Conservation (phyloP, 2,329 filamentous ascomycete genomes). For the Aureobasidium sp. region DNA sequence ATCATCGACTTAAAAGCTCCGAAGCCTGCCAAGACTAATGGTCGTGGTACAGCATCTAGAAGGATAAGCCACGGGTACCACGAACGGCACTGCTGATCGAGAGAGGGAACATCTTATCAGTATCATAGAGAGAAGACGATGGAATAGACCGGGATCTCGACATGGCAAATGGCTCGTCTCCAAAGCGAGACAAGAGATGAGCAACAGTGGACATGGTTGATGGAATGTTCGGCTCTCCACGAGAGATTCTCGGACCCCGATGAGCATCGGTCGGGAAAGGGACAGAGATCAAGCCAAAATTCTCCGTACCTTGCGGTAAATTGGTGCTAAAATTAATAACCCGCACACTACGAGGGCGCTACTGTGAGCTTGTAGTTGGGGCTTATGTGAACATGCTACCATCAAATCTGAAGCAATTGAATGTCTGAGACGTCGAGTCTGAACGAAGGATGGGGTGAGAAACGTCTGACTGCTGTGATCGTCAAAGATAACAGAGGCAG, state of each 20-base stretch:
- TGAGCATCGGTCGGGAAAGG: slow-evolving; percentile 4
- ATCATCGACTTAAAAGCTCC: slow-evolving; percentile 7
- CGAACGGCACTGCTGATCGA: not conserved
- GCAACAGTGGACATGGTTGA: not conserved
- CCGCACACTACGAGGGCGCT: slow-evolving; percentile 10
- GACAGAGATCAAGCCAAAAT: slow-evolving; percentile 11
- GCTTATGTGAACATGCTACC: slow-evolving; percentile 14
- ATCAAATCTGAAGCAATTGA: slow-evolving; percentile 15
- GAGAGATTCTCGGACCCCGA: slow-evolving; percentile 10
- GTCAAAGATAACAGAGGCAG: not conserved
- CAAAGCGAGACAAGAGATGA: not conserved
- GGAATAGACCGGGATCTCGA: not conserved
- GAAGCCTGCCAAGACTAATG: not conserved
- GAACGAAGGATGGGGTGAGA: not conserved
- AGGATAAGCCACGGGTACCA: not conserved
- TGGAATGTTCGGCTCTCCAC: slow-evolving; percentile 11
- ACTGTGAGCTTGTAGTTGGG: slow-evolving; percentile 12
- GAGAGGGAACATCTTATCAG: not conserved
- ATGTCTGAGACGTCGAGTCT: slow-evolving; percentile 2
- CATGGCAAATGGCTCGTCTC: not conserved
- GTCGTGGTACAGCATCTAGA: not conserved
- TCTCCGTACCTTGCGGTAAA: slow-evolving; percentile 9
- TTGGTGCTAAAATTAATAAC: slow-evolving; percentile 12
- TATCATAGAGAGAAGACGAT: not conserved
- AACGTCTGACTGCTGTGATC: not conserved